These are phyloP conservation scores for Colletotrichum camelliae DNA, from an alignment of 2,329 filamentous ascomycete species.

Conservation along the genomic window DNA sequence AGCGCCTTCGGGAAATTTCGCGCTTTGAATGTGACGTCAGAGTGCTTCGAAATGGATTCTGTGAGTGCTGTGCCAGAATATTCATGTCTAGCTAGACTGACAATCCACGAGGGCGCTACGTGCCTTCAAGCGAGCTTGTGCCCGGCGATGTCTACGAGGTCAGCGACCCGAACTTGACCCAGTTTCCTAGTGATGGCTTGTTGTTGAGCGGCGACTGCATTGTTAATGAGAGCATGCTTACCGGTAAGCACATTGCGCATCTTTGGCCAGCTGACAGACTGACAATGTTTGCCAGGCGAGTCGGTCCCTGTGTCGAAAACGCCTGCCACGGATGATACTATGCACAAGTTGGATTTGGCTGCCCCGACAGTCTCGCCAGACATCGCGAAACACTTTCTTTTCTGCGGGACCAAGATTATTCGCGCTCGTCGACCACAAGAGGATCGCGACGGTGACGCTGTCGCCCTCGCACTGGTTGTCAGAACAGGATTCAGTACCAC, in stretches of 20 bases:
- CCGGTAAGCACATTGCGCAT: constrained; percentile 43
- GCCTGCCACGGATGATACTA: constrained; percentile 79
- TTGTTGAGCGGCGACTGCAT: constrained; percentile 94
- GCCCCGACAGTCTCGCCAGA: constrained; percentile 84
- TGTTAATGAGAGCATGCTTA: constrained; percentile 99
- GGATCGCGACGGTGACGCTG: constrained; percentile 83
- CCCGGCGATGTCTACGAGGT: constrained; percentile 97
- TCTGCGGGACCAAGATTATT: constrained; percentile 94
- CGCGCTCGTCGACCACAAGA: constrained; percentile 88
- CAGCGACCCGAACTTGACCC: constrained; percentile 86
- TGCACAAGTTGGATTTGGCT: constrained; percentile 77
- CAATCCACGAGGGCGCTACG: constrained; percentile 68
- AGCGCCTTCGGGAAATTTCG: constrained; percentile 86
- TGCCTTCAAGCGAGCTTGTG: constrained; percentile 86
- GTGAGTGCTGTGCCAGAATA: constrained; percentile 52
- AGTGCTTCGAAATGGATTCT: constrained; percentile 93
- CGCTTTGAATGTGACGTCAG: constrained; percentile 94
- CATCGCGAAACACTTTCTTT: constrained; percentile 87
- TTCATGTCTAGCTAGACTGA: neutral
- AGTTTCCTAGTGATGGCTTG: constrained; percentile 92
- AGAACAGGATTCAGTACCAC: constrained; percentile 97
- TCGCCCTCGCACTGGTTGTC: constrained; percentile 89
- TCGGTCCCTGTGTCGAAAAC: constrained; percentile 96
- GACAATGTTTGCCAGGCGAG: constrained; percentile 62
- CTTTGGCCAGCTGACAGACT: neutral